phyloP scores from a whole-genome alignment of 2,329 filamentous ascomycete species.

The Colletotrichum salicis region DNA sequence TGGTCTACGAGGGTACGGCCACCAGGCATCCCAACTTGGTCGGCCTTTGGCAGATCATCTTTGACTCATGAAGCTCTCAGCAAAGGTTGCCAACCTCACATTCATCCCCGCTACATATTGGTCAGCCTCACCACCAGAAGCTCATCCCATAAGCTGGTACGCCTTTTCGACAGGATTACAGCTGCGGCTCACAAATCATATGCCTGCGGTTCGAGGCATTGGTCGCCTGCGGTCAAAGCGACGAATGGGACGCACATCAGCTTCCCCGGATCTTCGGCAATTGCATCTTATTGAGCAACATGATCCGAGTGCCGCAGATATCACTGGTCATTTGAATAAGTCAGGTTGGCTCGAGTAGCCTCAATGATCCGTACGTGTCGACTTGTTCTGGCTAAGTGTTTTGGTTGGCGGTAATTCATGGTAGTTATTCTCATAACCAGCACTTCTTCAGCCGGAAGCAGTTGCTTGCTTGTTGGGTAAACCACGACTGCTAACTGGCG shows the following conservation, averaged over 20 bases:
- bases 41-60: background rate
- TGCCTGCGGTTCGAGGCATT: background rate
- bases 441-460: background rate
- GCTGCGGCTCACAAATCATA: background rate
- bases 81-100: background rate
- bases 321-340: background rate
- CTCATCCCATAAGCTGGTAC: background rate
- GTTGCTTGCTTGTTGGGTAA: background rate
- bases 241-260: background rate
- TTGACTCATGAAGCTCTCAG: background rate
- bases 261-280: background rate
- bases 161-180: background rate
- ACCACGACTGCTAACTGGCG: background rate
- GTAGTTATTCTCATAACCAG: background rate
- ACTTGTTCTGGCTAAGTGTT: background rate
- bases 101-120: background rate
- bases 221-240: background rate
- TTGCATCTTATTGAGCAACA: background rate
- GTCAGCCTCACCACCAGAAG: background rate
- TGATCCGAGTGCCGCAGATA: background rate
- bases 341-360: background rate
- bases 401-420: background rate
- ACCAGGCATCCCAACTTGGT: background rate
- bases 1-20: background rate
- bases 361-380: background rate